Conservation (phyloP, 805 yeast species). For the Komagataella pastoris region DNA sequence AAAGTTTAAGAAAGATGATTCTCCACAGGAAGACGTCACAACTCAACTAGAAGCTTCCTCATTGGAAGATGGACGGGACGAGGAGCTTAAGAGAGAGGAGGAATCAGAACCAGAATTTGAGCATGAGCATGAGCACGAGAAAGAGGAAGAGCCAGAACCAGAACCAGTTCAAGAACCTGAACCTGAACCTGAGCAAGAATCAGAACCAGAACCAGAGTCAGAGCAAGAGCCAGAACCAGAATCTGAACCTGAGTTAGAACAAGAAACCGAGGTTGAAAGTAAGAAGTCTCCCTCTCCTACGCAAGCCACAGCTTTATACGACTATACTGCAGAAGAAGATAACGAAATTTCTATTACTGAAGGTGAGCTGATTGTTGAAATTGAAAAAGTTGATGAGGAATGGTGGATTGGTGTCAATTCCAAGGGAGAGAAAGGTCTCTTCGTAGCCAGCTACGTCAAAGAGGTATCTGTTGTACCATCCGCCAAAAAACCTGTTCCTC, state of each 20-base stretch:
- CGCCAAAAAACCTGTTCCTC: conserved; percentile 9
- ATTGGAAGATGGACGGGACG: conserved; percentile 8
- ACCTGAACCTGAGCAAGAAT: conserved; percentile 6
- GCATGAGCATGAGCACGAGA: not conserved
- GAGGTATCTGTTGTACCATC: conserved; percentile 12
- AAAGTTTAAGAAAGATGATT: conserved; percentile 32
- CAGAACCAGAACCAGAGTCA: conserved; percentile 6
- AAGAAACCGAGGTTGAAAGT: conserved; percentile 5
- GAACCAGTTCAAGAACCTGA: conserved; percentile 5
- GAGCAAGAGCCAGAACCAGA: conserved; percentile 9
- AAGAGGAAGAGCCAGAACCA: too few species aligned
- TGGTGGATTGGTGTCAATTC: conserved; percentile 42
- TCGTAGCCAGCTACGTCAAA: conserved; percentile 42
- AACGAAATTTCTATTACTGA: conserved; percentile 58
- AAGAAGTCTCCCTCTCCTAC: conserved; percentile 1
- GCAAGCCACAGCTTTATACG: conserved; percentile 72
- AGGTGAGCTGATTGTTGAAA: conserved; percentile 53
- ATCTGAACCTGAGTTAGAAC: conserved; percentile 5
- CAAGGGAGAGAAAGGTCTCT: conserved; percentile 35
- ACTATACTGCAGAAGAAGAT: conserved; percentile 63
- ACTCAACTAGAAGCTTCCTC: conserved; percentile 5
- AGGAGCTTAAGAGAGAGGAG: conserved; percentile 6
- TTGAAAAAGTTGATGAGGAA: conserved; percentile 60
- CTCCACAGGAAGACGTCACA: conserved; percentile 17
- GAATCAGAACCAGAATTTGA: conserved; percentile 2